phyloP scores from a whole-genome alignment of 176 grass and related monocot species.

The Guadua angustifolia region DNA sequence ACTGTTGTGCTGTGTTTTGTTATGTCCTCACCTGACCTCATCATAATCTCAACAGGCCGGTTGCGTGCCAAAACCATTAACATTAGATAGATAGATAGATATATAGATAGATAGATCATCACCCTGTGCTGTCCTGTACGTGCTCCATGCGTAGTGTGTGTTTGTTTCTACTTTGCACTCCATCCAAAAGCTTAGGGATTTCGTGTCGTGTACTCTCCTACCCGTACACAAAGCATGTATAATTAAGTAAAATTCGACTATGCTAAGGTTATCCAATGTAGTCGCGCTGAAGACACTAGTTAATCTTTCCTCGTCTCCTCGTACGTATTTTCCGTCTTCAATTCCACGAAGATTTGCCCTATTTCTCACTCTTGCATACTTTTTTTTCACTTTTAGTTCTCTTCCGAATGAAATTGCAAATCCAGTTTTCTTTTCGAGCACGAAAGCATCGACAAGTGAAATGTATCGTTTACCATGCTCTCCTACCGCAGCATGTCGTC shows the following conservation, averaged over 20 bases:
- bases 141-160: neutral
- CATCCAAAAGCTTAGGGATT: neutral
- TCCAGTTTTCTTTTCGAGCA: too few relatives aligned
- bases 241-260: neutral
- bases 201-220: neutral
- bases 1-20: neutral
- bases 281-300: neutral
- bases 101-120: too few relatives aligned
- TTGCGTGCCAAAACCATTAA: neutral
- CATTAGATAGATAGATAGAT: too few relatives aligned
- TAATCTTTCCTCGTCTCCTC: neutral
- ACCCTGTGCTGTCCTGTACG: neutral
- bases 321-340: neutral
- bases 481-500: too few relatives aligned
- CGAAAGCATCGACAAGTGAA: too few relatives aligned
- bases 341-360: too few relatives aligned
- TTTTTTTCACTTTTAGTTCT: too few relatives aligned
- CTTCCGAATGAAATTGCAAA: too few relatives aligned
- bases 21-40: neutral
- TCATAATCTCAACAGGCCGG: neutral
- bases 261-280: conserved; percentile 26
- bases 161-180: neutral
- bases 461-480: too few relatives aligned
- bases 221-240: neutral
- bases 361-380: too few relatives aligned